phyloP scores from a whole-genome alignment of 1,139 yeast species.

The Pichia sp. region DNA sequence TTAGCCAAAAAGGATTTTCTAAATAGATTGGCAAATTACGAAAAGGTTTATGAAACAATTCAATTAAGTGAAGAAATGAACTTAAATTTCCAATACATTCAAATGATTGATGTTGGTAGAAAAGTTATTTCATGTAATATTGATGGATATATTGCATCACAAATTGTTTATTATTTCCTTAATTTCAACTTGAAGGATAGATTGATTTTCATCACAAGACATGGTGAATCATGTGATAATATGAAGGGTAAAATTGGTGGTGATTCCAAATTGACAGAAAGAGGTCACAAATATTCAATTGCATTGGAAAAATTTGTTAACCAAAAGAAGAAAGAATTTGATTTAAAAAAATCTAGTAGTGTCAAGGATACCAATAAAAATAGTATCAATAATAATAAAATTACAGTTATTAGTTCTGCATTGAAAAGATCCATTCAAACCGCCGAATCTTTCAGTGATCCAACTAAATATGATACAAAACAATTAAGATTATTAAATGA shows the following conservation, averaged over 20 bases:
- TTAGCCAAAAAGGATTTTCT: conserved; percentile 76
- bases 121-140: conserved; percentile 89
- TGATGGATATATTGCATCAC: conserved; percentile 89
- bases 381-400: conserved; percentile 48
- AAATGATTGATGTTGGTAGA: conserved; percentile 93
- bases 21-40: conserved; percentile 75
- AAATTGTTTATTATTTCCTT: conserved; percentile 80
- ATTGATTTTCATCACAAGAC: conserved; percentile 92
- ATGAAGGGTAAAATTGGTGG: conserved; percentile 89
- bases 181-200: conserved; percentile 88
- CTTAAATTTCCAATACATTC: conserved; percentile 72
- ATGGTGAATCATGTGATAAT: conserved; percentile 87
- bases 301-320: conserved; percentile 72
- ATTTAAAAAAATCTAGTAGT: conserved; percentile 25
- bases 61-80: conserved; percentile 65
- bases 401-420: conserved; percentile 94
- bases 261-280: conserved; percentile 69
- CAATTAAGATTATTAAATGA: conserved; percentile 93
- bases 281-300: conserved; percentile 69
- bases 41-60: conserved; percentile 84
- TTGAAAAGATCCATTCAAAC: conserved; percentile 72
- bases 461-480: conserved; percentile 61
- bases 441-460: conserved; percentile 66
- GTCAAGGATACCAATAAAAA: conserved; percentile 31
- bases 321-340: conserved; percentile 62